Conservation (phyloP, 2,329 filamentous ascomycete species). For the Dryadomyces quercus-mongolicae region DNA sequence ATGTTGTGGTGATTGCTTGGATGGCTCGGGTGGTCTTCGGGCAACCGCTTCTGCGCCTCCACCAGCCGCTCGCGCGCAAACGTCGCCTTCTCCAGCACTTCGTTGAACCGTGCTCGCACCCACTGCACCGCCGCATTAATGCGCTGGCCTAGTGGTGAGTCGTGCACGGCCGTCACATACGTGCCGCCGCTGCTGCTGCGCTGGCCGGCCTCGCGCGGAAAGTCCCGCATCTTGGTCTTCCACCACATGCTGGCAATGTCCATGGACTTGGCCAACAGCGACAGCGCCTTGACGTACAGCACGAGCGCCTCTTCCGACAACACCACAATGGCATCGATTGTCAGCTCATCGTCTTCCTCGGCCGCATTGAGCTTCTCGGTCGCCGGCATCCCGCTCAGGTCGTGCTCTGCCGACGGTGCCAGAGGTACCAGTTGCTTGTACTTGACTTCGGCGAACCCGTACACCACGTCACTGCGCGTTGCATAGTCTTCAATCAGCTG, state of each 20-base stretch:
- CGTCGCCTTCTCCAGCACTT: conserved; percentile 92
- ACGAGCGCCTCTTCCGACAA: conserved; percentile 92
- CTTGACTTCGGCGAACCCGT: conserved; percentile 95
- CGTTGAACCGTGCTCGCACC: conserved; percentile 89
- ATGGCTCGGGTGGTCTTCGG: conserved; percentile 74
- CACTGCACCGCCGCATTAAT: conserved; percentile 94
- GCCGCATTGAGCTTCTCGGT: conserved; percentile 35
- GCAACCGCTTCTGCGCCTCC: conserved; percentile 74
- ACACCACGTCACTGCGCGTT: conserved; percentile 89
- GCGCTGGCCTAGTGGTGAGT: conserved; percentile 47
- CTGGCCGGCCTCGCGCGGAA: conserved; percentile 18
- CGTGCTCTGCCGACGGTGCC: conserved; percentile 64
- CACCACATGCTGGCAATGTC: conserved; percentile 92
- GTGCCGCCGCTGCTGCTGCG: conserved; percentile 11
- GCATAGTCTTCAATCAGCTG: conserved; percentile 84
- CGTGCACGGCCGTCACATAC: conserved; percentile 25
- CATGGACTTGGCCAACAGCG: conserved; percentile 85
- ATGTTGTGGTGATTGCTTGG: conserved; percentile 53
- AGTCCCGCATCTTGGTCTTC: conserved; percentile 62
- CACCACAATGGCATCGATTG: conserved; percentile 70
- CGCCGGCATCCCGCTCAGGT: conserved; percentile 46
- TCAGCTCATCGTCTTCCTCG: conserved; percentile 66
- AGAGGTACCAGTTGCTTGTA: conserved; percentile 93
- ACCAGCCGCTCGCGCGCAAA: conserved; percentile 80
- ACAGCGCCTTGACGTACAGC: conserved; percentile 87